phyloP scores from a whole-genome alignment of 805 yeast genomes.

The Saturnispora sekii region DNA sequence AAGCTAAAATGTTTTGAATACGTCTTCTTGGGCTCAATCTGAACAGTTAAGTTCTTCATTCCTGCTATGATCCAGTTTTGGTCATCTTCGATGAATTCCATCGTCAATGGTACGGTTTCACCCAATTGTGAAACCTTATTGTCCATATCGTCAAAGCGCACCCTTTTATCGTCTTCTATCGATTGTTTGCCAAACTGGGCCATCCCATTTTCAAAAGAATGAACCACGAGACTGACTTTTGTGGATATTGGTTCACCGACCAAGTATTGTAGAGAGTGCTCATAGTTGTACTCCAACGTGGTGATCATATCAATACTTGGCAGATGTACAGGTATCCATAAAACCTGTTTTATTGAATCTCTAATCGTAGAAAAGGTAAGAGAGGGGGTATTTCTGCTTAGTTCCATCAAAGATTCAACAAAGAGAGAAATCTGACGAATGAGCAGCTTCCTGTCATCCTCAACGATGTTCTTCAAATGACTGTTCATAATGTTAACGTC shows the following conservation, averaged over 20 bases:
- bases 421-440: slow-evolving; percentile 11
- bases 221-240: slow-evolving; percentile 29
- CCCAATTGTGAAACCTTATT: slow-evolving; percentile 8
- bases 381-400: slow-evolving; percentile 4
- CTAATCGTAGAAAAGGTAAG: slow-evolving; percentile 7
- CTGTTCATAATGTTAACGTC: slow-evolving; percentile 5
- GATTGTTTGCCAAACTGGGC: not conserved
- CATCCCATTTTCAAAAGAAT: slow-evolving; percentile 12
- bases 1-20: slow-evolving; percentile 15
- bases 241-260: slow-evolving; percentile 58
- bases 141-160: slow-evolving; percentile 16
- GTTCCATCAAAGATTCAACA: slow-evolving; percentile 4
- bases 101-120: slow-evolving; percentile 14
- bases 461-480: slow-evolving; percentile 11
- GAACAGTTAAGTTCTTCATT: slow-evolving; percentile 39
- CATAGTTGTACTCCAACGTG: slow-evolving; percentile 38
- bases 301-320: slow-evolving; percentile 56
- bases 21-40: slow-evolving; percentile 14
- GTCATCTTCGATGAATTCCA: slow-evolving; percentile 33
- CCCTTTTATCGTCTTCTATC: slow-evolving; percentile 21
- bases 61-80: slow-evolving; percentile 75
- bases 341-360: slow-evolving; percentile 10
- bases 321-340: slow-evolving; percentile 46
- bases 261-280: slow-evolving; percentile 33
- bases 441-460: slow-evolving; percentile 11